Base-by-base conservation (phyloP, 106 monocot genomes). In the Agapanthus africanus region DNA sequence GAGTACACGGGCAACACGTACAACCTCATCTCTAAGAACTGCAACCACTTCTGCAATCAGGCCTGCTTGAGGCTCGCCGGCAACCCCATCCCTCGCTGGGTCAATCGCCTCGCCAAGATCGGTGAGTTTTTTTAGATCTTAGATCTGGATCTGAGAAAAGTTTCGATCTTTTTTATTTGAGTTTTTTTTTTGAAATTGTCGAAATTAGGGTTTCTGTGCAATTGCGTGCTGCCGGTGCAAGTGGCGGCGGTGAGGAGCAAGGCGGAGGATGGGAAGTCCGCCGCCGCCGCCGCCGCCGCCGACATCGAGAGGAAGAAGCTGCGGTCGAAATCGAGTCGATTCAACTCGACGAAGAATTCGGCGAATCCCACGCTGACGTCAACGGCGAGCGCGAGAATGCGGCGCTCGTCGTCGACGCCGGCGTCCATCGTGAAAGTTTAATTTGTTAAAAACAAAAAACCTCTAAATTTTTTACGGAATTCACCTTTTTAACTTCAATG, bases 21-120 rank as follows among this genome's bases (percentile, higher is more conserved):
- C 77, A 80, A 91, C 59, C 83, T 95, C 63, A 88, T 95, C 77
- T 79, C 90, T 35, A 90, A 91, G 68, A 95, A 95, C 76, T 95
- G 94, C 82, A 95, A 95, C 78, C 95, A 91, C 68, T 95, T 95
- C 79, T 95, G 95, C 83, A 69, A 95, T 74, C 84, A 79, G 26
- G 86, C 72, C 38, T 86, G 84, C 76, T 65, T 86, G 44, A 80
- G 84, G 59, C 85, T 95, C 75, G 73, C 86, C 54, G 76, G 80
- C 22, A 78, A 72, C 19, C 73, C 71, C 35, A 95, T 95, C 49
- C 95, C 95, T 35, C 74, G 84, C 8, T 95, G 95, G 95, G 86
- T 95, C 52, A 95, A 95, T 64, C 95, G 95, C 83, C 84, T 95
- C 51, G 88, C 91, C 30, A 87, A 83, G 37, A 76, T 95, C 68